Percentiles rank a stretch among this genome's conserved stretches.
Conservation (phyloP, 2,329 filamentous ascomycete genomes). For the Penicillium hordei region DNA sequence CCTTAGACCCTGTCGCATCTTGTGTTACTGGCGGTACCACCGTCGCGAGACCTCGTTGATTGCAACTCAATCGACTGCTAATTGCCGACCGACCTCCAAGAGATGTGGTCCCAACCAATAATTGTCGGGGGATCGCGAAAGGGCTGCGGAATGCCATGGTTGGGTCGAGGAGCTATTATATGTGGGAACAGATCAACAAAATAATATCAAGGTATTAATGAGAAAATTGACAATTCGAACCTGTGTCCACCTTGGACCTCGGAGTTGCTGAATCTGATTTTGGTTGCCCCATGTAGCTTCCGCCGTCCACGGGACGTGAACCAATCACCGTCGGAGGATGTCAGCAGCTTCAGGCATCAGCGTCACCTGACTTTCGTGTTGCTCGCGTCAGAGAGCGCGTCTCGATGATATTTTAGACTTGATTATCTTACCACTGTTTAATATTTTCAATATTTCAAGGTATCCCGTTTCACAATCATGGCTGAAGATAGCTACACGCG, state of each 20-base stretch:
- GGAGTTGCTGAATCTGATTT: constrained; percentile 1
- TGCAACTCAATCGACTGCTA: constrained; percentile 24
- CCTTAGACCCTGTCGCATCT: constrained; percentile 66
- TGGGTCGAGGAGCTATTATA: background rate
- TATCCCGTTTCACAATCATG: constrained; percentile 26
- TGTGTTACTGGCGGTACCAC: constrained; percentile 76
- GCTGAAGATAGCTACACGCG: constrained; percentile 38
- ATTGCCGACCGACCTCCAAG: constrained; percentile 23
- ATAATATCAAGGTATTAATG: background rate
- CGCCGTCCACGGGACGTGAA: background rate
- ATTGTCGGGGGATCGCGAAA: constrained; percentile 32
- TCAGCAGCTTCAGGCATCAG: constrained; percentile 29
- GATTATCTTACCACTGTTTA: background rate
- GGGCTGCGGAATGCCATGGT: constrained; percentile 46
- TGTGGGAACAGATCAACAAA: background rate
- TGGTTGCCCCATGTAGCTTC: background rate
- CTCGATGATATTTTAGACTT: constrained; percentile 21
- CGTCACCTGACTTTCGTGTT: constrained; percentile 40
- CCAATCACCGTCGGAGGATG: constrained; percentile 32
- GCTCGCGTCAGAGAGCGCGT: constrained; percentile 27
- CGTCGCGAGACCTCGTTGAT: constrained; percentile 53
- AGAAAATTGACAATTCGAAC: background rate
- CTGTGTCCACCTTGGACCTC: background rate
- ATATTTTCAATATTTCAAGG: background rate
- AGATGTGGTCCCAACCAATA: constrained; percentile 23